Percentiles rank a stretch among this genome's conserved stretches.
Conservation (phyloP, 257 asterid species). For the Nicotiana undulata region DNA sequence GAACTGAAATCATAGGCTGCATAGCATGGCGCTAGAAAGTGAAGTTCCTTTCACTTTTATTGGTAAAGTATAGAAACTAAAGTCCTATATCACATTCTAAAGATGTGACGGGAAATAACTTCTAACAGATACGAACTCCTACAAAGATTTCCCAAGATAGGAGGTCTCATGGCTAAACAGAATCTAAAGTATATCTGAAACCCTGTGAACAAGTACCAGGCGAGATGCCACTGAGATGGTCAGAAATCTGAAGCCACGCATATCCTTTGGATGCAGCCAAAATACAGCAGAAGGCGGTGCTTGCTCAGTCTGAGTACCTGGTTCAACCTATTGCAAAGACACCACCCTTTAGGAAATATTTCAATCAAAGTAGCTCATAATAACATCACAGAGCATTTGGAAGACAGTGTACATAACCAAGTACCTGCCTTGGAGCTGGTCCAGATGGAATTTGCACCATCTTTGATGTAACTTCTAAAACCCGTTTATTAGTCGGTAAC, state of each 20-base stretch:
- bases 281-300: slow-evolving; percentile 93
- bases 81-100: not conserved
- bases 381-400: slow-evolving; percentile 7
- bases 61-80: not conserved
- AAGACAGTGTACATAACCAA: slow-evolving; percentile 10
- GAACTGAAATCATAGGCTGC: not conserved
- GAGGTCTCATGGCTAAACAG: not conserved
- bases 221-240: slow-evolving; percentile 97
- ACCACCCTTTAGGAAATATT: slow-evolving; percentile 7
- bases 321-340: slow-evolving; percentile 63
- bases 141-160: not conserved
- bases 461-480: slow-evolving; percentile 78
- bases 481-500: slow-evolving; percentile 30
- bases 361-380: not conserved
- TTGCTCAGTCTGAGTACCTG: slow-evolving; percentile 98
- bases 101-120: not conserved
- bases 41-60: not conserved
- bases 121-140: not conserved
- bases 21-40: not conserved
- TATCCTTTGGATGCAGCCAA: slow-evolving; percentile 80
- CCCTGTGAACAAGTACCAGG: slow-evolving; percentile 46
- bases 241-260: slow-evolving; percentile 80
- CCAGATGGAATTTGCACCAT: slow-evolving; percentile 95
- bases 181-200: not conserved
- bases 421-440: slow-evolving; percentile 99